Conservation (phyloP, 2,329 filamentous ascomycete species). For the Trichoderma koningiopsis region DNA sequence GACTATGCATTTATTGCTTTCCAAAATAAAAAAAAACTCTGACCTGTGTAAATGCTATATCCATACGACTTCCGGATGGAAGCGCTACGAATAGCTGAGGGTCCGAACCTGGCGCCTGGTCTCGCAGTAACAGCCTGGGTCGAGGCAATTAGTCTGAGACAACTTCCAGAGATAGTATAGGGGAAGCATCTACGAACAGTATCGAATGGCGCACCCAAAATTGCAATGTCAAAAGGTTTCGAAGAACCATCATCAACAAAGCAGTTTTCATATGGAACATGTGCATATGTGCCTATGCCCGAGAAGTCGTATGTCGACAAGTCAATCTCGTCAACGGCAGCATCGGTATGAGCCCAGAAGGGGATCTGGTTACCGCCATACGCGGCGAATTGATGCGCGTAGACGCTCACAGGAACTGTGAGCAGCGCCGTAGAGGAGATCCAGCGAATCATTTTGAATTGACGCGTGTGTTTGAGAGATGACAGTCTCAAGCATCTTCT, state of each 20-base stretch:
- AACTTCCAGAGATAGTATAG: neutral
- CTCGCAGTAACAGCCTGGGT: conserved; percentile 31
- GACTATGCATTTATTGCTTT: neutral
- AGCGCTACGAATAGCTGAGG: conserved; percentile 77
- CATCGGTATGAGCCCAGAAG: conserved; percentile 27
- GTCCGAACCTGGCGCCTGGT: conserved; percentile 67
- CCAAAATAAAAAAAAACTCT: neutral
- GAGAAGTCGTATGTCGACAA: conserved; percentile 27
- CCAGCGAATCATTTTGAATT: neutral
- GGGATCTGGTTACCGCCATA: conserved; percentile 26
- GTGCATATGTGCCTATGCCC: conserved; percentile 33
- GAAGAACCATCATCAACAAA: conserved; percentile 29
- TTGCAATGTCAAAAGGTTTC: conserved; percentile 34
- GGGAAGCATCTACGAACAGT: conserved; percentile 29
- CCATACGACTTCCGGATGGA: conserved; percentile 59
- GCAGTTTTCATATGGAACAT: conserved; percentile 33
- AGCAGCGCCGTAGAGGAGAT: neutral
- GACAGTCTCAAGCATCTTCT: neutral
- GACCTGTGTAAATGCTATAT: conserved; percentile 31
- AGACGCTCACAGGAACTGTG: neutral
- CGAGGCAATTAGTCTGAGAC: neutral
- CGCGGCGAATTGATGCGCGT: conserved; percentile 8
- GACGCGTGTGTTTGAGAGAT: neutral
- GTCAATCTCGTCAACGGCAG: conserved; percentile 25
- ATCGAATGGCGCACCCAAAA: conserved; percentile 37